Evolutionary conservation across 2,329 filamentous ascomycete species (phyloP).

Genomic region (Apiospora kogelbergensis): DNA sequence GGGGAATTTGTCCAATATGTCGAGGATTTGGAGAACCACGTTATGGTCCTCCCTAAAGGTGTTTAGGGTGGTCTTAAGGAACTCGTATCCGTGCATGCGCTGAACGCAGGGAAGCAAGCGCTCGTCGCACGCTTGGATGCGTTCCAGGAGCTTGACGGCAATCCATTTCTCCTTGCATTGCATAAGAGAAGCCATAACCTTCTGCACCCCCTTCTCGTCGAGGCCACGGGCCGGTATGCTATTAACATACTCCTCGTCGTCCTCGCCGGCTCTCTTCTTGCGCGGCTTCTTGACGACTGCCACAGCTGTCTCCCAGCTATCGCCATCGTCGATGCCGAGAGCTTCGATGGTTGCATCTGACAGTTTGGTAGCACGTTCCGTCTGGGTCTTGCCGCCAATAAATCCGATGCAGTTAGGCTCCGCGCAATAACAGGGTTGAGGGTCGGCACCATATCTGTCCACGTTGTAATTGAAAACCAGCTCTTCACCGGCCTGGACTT

Average conservation of each 20-base stretch:
- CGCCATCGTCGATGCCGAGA: slow-evolving; percentile 88
- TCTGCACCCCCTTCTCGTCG: slow-evolving; percentile 33
- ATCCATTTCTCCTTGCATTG: slow-evolving; percentile 99
- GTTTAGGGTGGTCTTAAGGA: slow-evolving; percentile 81
- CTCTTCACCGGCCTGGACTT: slow-evolving; percentile 86
- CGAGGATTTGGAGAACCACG: slow-evolving; percentile 82
- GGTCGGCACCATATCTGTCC: slow-evolving; percentile 94
- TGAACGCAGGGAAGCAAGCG: slow-evolving; percentile 88
- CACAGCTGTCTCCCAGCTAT: slow-evolving; percentile 88
- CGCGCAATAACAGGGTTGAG: slow-evolving; percentile 94
- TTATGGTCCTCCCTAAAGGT: slow-evolving; percentile 89
- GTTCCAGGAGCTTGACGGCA: slow-evolving; percentile 86
- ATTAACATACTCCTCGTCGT: slow-evolving; percentile 94
- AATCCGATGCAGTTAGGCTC: slow-evolving; percentile 94
- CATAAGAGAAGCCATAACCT: slow-evolving; percentile 72
- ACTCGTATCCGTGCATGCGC: slow-evolving; percentile 96
- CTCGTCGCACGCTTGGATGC: slow-evolving; percentile 84
- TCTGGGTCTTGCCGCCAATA: slow-evolving; percentile 97
- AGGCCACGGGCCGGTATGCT: slow-evolving; percentile 48
- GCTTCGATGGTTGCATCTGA: slow-evolving; percentile 89
- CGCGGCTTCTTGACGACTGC: slow-evolving; percentile 73
- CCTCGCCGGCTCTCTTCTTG: slow-evolving; percentile 88
- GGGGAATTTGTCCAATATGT: slow-evolving; percentile 85
- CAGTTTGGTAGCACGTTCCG: slow-evolving; percentile 89
- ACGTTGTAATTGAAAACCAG: slow-evolving; percentile 99